phyloP scores from a whole-genome alignment of 495 filamentous ascomycete species.

The Monascus purpureus region DNA sequence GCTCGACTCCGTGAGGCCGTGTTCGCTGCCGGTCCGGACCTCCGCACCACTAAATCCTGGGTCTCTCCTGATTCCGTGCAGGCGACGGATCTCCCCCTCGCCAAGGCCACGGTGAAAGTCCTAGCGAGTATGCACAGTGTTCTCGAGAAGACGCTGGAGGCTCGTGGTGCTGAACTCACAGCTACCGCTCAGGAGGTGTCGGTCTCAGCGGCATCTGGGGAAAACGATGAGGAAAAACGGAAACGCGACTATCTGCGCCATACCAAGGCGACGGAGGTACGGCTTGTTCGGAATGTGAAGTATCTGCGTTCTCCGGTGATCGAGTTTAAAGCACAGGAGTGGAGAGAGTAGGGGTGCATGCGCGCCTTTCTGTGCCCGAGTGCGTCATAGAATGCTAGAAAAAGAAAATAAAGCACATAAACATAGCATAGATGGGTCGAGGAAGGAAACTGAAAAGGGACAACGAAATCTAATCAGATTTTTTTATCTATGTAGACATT shows the following conservation, averaged over 20 bases:
- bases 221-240: constrained; percentile 36
- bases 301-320: constrained; percentile 47
- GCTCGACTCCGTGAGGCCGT: constrained; percentile 82
- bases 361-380: no score
- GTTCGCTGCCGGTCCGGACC: constrained; percentile 17
- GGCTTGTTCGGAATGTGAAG: constrained; percentile 56
- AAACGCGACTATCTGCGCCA: constrained; percentile 50
- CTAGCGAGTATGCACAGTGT: constrained; percentile 88
- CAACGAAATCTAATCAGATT: no score
- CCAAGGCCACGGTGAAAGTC: constrained; percentile 70
- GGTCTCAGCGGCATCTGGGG: constrained; percentile 10
- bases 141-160: constrained; percentile 58
- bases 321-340: constrained; percentile 22
- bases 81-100: constrained; percentile 61
- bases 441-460: no score
- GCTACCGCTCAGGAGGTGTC: constrained; percentile 8
- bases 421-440: no score
- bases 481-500: no score
- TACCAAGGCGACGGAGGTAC: constrained; percentile 69
- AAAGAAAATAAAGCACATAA: no score
- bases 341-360: constrained; percentile 13
- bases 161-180: constrained; percentile 42
- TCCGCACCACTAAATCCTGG: constrained; percentile 47
- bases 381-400: no score
- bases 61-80: constrained; percentile 51